Percentiles rank a stretch among this genome's conserved stretches.
These are phyloP conservation scores for Thymus mandschuricus DNA, from an alignment of 257 asterid species.

Conservation along the genomic window DNA sequence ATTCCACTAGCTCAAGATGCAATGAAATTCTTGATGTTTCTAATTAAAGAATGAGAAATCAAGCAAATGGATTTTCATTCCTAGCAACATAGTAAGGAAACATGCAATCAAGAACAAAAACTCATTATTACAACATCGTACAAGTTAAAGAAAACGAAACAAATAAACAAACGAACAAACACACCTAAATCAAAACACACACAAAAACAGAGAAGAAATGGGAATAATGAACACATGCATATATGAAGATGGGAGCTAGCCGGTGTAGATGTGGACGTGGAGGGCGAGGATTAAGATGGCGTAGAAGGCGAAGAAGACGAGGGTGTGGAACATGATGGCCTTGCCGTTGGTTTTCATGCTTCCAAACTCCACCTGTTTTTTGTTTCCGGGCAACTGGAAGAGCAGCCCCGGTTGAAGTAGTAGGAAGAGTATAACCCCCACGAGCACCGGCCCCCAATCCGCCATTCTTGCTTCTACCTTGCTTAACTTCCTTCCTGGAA, in stretches of 20 bases:
- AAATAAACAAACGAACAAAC: neutral
- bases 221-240: too few species aligned
- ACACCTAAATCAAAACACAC: neutral
- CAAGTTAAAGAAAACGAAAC: neutral
- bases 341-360: conserved; percentile 87
- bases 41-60: neutral
- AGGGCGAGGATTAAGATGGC: conserved; percentile 74
- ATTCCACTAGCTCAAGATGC: neutral
- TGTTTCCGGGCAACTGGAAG: conserved; percentile 81
- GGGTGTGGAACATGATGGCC: conserved; percentile 79
- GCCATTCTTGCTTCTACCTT: conserved; percentile 39
- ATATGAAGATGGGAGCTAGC: neutral
- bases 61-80: neutral
- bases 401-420: conserved; percentile 79
- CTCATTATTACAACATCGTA: neutral
- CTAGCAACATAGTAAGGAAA: too few species aligned
- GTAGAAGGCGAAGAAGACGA: conserved; percentile 74
- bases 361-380: conserved; percentile 64
- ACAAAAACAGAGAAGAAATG: too few species aligned
- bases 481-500: too few species aligned
- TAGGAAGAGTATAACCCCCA: conserved; percentile 80
- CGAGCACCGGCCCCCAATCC: conserved; percentile 88
- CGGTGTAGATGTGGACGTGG: conserved; percentile 82
- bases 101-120: too few species aligned
- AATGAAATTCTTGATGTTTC: conserved; percentile 23